Percentiles rank a stretch among this genome's conserved stretches.
Conservation (phyloP, 2,329 filamentous ascomycete species). For the Aureobasidium leucospermi region DNA sequence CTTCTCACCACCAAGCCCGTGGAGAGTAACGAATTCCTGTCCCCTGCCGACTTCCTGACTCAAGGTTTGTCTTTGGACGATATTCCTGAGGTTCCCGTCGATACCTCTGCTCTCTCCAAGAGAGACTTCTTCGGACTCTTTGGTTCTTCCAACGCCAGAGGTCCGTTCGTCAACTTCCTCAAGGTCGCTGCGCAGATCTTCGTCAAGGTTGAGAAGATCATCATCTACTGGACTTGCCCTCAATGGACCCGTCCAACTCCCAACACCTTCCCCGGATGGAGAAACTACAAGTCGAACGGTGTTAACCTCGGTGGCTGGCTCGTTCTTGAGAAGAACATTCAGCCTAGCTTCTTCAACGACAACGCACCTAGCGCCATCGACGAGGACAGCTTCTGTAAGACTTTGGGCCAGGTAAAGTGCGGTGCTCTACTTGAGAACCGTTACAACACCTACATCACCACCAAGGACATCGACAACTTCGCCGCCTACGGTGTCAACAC, state of each 20-base stretch:
- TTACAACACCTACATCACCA: constrained; percentile 33
- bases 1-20: background rate
- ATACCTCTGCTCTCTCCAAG: background rate
- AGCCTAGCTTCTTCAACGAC: constrained; percentile 28
- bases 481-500: constrained; percentile 30
- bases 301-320: constrained; percentile 32
- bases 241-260: background rate
- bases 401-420: constrained; percentile 20
- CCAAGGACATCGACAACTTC: constrained; percentile 36
- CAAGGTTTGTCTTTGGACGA: background rate
- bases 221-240: background rate
- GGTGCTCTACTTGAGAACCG: constrained; percentile 24
- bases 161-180: background rate
- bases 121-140: background rate
- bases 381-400: constrained; percentile 32
- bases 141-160: background rate
- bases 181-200: background rate
- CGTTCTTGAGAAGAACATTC: constrained; percentile 30
- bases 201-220: background rate
- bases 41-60: background rate
- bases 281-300: constrained; percentile 22
- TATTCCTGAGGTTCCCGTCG: background rate
- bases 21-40: background rate
- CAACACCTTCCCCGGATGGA: background rate
- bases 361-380: constrained; percentile 25